A percentile compares a stretch with the other conserved stretches of the same genome.
These are phyloP conservation scores for Acacia concinna DNA, from an alignment of 331 rosid genomes.

Conservation along the genomic window DNA sequence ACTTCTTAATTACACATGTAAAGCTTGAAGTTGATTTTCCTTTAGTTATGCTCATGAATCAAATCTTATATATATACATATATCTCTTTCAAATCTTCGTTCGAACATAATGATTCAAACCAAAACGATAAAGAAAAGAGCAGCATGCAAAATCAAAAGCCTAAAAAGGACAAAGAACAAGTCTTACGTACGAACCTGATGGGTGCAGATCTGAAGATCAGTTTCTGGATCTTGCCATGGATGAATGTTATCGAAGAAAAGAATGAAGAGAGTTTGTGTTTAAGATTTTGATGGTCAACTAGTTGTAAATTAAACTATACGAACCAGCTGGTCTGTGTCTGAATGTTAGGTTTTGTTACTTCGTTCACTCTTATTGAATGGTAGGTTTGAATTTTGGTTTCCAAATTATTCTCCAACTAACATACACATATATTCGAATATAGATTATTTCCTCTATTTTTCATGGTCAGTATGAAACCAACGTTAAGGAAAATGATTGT, in stretches of 20 bases:
- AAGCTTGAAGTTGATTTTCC: neutral
- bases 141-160: slow-evolving; percentile 1
- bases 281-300: neutral
- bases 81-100: neutral
- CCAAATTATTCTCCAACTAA: neutral
- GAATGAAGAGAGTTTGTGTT: neutral
- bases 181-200: slow-evolving; percentile 29
- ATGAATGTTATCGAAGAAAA: neutral
- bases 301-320: neutral
- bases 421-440: neutral
- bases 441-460: neutral
- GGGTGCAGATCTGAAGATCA: neutral
- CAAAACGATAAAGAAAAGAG: neutral
- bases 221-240: neutral
- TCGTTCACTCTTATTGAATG: slow-evolving; percentile 19
- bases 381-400: slow-evolving; percentile 33
- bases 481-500: neutral
- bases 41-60: neutral
- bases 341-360: slow-evolving; percentile 47
- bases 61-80: too few relatives aligned
- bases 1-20: neutral
- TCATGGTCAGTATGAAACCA: neutral
- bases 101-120: neutral
- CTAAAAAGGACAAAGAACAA: slow-evolving; percentile 13
- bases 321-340: slow-evolving; percentile 15